phyloP scores from a whole-genome alignment of 257 asterid genomes.

The Ophiorrhiza pumila region DNA sequence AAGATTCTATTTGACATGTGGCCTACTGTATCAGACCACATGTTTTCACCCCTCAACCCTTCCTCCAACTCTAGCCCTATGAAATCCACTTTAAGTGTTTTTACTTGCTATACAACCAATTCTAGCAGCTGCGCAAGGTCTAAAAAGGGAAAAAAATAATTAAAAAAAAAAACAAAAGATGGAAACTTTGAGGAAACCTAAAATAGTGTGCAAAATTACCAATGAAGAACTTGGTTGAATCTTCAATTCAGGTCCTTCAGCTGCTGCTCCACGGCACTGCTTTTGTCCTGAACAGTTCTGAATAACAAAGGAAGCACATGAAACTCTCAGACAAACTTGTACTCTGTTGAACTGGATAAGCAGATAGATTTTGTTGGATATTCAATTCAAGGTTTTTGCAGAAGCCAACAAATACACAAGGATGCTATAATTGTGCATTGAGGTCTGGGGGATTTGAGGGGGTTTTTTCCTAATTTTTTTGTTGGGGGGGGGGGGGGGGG shows the following conservation, averaged over 20 bases:
- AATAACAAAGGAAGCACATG: slow-evolving; percentile 5
- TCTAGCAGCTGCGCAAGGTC: neutral
- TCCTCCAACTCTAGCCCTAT: neutral
- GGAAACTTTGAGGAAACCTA: neutral
- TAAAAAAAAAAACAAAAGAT: neutral
- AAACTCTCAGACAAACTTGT: neutral
- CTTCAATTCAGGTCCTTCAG: slow-evolving; percentile 12
- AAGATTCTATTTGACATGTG: neutral
- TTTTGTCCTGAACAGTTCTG: slow-evolving; percentile 20
- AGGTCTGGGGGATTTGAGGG: no score
- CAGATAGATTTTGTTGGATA: neutral
- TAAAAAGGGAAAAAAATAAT: no score
- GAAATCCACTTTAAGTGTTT: neutral
- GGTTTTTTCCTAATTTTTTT: no score
- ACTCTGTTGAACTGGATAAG: neutral
- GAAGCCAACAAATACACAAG: neutral
- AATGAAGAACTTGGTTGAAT: slow-evolving; percentile 12
- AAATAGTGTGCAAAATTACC: slow-evolving; percentile 21
- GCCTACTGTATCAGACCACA: neutral
- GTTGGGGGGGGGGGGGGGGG: no score
- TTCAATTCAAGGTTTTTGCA: neutral
- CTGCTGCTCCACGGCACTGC: slow-evolving; percentile 6
- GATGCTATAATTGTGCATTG: neutral
- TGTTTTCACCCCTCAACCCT: neutral
- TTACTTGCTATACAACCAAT: neutral